Evolutionary conservation across 2,329 filamentous ascomycete species (phyloP).

Genomic region (Ophiostoma fasciatum): DNA sequence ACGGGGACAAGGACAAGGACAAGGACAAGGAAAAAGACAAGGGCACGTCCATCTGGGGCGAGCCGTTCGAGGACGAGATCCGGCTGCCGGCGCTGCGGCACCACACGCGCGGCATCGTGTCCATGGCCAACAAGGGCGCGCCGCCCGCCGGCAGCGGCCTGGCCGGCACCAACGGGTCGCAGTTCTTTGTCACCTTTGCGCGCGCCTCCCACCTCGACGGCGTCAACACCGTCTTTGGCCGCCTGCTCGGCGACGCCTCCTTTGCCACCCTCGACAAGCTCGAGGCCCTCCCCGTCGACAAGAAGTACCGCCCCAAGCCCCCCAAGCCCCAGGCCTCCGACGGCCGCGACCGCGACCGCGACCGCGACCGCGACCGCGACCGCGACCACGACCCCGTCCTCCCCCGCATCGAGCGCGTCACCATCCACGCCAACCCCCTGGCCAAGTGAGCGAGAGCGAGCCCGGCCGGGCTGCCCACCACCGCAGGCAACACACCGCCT

Average conservation of each 20-base stretch:
- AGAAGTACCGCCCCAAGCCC: conserved; percentile 60
- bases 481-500: too few relatives aligned
- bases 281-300: conserved; percentile 59
- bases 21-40: neutral
- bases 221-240: conserved; percentile 72
- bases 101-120: conserved; percentile 52
- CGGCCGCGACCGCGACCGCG: conserved; percentile 27
- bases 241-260: conserved; percentile 51
- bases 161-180: conserved; percentile 56
- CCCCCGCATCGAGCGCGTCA: conserved; percentile 48
- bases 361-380: conserved; percentile 26
- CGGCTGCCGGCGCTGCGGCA: conserved; percentile 49
- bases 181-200: conserved; percentile 71
- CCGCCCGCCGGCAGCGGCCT: conserved; percentile 9
- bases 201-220: conserved; percentile 70
- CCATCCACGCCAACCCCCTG: conserved; percentile 67
- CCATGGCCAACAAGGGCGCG: conserved; percentile 62
- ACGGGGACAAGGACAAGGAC: neutral
- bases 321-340: too few relatives aligned
- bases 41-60: conserved; percentile 63
- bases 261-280: conserved; percentile 53
- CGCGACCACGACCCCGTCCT: neutral
- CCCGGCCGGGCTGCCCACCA: too few relatives aligned
- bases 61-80: conserved; percentile 68
- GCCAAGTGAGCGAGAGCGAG: conserved; percentile 39